Evolutionary conservation across 345 rosid genomes (phyloP), one percentile per base, ranked within the genome.

Genomic region (Turnera subulata): DNA sequence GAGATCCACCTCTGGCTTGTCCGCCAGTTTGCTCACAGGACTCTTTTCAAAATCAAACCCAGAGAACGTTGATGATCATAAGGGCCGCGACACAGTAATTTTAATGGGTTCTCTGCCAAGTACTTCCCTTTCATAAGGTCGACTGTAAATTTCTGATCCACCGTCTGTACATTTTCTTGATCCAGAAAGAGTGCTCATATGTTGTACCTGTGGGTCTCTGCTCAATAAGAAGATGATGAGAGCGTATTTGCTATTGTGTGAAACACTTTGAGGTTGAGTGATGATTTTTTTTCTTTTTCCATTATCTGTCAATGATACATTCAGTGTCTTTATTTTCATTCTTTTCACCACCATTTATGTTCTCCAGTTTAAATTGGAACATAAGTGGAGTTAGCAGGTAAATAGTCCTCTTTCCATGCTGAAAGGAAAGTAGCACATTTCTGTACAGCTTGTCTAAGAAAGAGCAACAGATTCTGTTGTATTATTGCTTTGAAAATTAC

Each of bases 51-150:
- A 70, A 75, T 69, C 79, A 56, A 78, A 76, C 37, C 40, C 65
- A 1, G 82, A 68, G 33, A 75, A 62, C 57, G 26, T 4, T 11
- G 63, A 48, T 26, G 75, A 74, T 61, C 67, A 58, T 11, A 78
- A 69, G 61, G 84, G 71, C 55, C 56, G 55, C 18, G 86, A 79
- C 70, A 82, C 72, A 16, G 77, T 81, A 59, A 80, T 86, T 68
- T 53, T 76, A 53, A 85, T 89, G 97, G 85, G 86, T 73, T 84
- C 97, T 43, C 61, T 89, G 67, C 94, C 96, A 10, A 74, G 78
- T 67, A 82, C 76, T 67, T 68, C 81, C 58, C 63, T 84, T 51
- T 84, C 65, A 73, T 59, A 51, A 5, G 53, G 15, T 40, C 55
- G 58, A 51, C 21, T 24, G 4, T 3, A 29, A 29, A 29, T 29